Base-by-base conservation (phyloP, 108 stramenopile genomes). In the Chaetoceros muelleri region DNA sequence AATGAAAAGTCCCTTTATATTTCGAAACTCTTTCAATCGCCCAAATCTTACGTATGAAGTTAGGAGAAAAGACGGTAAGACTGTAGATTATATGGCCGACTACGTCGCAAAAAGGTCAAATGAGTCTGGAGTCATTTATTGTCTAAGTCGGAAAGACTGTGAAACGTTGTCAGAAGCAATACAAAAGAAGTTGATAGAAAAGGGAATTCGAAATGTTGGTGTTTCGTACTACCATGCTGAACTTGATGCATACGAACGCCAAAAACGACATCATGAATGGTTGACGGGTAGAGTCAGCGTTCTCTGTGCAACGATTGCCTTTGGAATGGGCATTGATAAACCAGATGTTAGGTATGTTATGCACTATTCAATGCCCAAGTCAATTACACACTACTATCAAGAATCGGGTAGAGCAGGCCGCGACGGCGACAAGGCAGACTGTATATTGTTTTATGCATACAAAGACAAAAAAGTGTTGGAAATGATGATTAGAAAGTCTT, bases 181-280 rank as follows among this genome's bases (percentile, higher is more conserved):
- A 18, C 64, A 81, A 53, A 57, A 65, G 26, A 81, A 77, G 58
- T 55, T 85, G 46, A 28, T 67, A 22, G 79, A 83, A 44, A 76
- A 66, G 44, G 74, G 81, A 52, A 67, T 65, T 49, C 52, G 76
- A 10, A 57, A 76, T 50, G 69, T 93, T 26, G 54, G 58, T 17
- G 91, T 93, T 18, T 85, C 94, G 7, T 94, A 71, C 57, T 99
- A 99, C 65, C 99, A 99, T 79, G 97, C 95, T 16, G 97, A 96
- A 19, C 61, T 97, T 62, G 73, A 90, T 56, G 62, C 69, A 3
- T 23, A 53, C 3, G 93, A 92, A 62, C 71, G 86, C 29, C 67
- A 75, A 58, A 58, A 60, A 31, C 85, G 93, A 2, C 98, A 99
- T 74, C 70, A 73, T 26, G 83, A 78, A 34, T 98, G 99, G 99